Percentiles rank a stretch among this genome's conserved stretches.
phyloP scores from a whole-genome alignment of 1,284 basidiomycete species.

The Neonothopanus nambi region DNA sequence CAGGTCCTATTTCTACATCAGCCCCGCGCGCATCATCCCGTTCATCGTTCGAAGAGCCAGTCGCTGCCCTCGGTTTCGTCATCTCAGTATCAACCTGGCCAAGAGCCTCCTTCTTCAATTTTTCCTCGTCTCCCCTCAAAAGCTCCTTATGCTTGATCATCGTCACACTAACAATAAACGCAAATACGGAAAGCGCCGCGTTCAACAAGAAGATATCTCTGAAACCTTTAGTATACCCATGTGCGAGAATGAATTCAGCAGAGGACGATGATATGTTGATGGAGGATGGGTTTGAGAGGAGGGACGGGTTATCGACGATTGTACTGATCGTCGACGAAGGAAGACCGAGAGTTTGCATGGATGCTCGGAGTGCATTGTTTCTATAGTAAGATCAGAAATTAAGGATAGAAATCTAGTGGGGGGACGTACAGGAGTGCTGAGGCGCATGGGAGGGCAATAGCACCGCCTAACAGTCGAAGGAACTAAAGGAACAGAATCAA shows the following conservation, averaged over 20 bases:
- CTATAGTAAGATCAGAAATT: conserved; percentile 27
- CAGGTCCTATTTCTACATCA: background rate
- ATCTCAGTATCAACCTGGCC: no score
- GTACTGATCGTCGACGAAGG: conserved; percentile 35
- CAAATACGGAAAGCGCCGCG: conserved; percentile 43
- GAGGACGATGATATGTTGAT: conserved; percentile 31
- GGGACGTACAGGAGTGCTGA: conserved; percentile 51
- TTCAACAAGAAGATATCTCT: conserved; percentile 58
- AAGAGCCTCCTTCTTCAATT: conserved; percentile 29
- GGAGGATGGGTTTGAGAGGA: conserved; percentile 35
- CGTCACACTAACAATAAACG: conserved; percentile 49
- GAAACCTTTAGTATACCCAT: conserved; percentile 60
- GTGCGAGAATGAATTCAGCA: conserved; percentile 43
- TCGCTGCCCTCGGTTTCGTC: no score
- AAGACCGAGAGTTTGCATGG: conserved; percentile 40
- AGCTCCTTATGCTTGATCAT: conserved; percentile 63
- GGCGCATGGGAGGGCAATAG: conserved; percentile 60
- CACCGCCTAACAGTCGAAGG: conserved; percentile 65
- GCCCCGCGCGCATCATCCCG: no score
- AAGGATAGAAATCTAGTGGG: background rate
- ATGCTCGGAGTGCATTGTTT: conserved; percentile 53
- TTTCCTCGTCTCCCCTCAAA: conserved; percentile 54
- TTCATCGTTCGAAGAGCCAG: no score
- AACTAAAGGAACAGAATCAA: conserved; percentile 46
- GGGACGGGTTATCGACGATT: conserved; percentile 50